phyloP scores from a whole-genome alignment of 2,329 filamentous ascomycete genomes.

The Arthrobotrys sphaeroides region DNA sequence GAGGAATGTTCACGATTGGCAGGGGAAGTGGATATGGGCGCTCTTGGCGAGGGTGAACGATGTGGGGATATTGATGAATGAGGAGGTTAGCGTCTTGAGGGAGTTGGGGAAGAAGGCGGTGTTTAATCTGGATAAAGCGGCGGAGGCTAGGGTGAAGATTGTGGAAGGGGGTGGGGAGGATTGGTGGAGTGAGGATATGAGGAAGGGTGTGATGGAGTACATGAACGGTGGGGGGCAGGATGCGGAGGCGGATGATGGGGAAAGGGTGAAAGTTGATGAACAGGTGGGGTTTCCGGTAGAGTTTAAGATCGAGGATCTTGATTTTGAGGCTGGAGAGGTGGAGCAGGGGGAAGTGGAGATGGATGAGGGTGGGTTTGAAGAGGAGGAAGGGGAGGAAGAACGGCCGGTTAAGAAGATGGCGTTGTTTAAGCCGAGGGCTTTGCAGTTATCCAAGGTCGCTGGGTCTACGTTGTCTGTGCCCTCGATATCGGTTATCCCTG shows the following conservation, averaged over 20 bases:
- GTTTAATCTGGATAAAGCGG: slow-evolving; percentile 48
- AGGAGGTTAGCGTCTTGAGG: slow-evolving; percentile 56
- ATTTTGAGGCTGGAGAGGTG: slow-evolving; percentile 1
- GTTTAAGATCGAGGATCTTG: slow-evolving; percentile 26
- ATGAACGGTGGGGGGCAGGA: slow-evolving; percentile 32
- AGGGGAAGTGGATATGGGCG: slow-evolving; percentile 57
- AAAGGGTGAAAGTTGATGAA: slow-evolving; percentile 13
- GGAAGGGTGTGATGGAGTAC: slow-evolving; percentile 29
- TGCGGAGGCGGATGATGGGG: neutral
- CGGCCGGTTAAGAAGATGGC: slow-evolving; percentile 33
- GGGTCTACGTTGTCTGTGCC: neutral
- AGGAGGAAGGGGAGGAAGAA: slow-evolving; percentile 4
- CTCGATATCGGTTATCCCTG: slow-evolving; percentile 32
- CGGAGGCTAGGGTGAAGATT: slow-evolving; percentile 42
- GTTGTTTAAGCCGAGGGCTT: slow-evolving; percentile 29
- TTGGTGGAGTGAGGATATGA: slow-evolving; percentile 32
- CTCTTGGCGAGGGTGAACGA: slow-evolving; percentile 55
- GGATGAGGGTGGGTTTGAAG: slow-evolving; percentile 7
- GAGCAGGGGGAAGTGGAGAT: neutral
- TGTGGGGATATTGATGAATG: slow-evolving; percentile 55
- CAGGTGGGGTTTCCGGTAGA: slow-evolving; percentile 2
- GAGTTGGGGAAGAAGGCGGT: slow-evolving; percentile 57
- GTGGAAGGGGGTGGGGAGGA: slow-evolving; percentile 25
- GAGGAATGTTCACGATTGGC: slow-evolving; percentile 46
- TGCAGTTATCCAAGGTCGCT: slow-evolving; percentile 11